Base-by-base conservation (phyloP, 208 protist species). In the Wallacemonas collosoma region DNA sequence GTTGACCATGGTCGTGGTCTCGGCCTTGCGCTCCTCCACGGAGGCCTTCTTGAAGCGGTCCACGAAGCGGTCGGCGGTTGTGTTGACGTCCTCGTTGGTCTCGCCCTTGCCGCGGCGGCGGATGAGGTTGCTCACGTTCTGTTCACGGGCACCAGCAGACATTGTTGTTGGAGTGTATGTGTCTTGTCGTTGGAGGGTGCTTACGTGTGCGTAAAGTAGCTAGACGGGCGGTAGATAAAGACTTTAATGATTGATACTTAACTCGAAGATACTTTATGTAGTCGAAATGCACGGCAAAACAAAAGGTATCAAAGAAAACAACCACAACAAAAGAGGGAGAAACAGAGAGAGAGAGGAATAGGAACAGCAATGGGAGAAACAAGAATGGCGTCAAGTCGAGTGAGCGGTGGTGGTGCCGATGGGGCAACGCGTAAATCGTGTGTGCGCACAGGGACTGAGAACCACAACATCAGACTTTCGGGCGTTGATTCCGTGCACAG, bases 1-100 rank as follows among this genome's bases (percentile, higher is more conserved):
- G 77, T 98, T 98, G 58, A 98, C 95, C 83, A 96, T 84, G 36
- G 80, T 85, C 14, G 87, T 93, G 57, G 90, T 83, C 55, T 87
- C 86, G 44, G 65, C 80, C 75, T 93, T 90, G 81, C 89, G 88
- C 51, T 87, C 82, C 26, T 83, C 76, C 17, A 86, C 69, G 48
- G 76, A 82, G 44, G 73, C 87, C 71, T 89, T 90, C 45, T 92
- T 82, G 74, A 92, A 96, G 72, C 90, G 90, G 68, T 93, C 80
- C 60, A 83, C 81, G 69, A 94, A 93, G 76, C 89, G 89, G 69
- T 88, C 83, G 39, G 91, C 91, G 51, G 88, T 85, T 43, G 80
- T 77, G 71, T 62, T 72, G 54, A 91, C 73, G 51, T 96, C 83
- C 43, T 76, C 71, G 70, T 94, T 92, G 38, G 44, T 62, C 41